phyloP scores from a whole-genome alignment of 768 basidiomycete species.

The Tylopilus sp. region DNA sequence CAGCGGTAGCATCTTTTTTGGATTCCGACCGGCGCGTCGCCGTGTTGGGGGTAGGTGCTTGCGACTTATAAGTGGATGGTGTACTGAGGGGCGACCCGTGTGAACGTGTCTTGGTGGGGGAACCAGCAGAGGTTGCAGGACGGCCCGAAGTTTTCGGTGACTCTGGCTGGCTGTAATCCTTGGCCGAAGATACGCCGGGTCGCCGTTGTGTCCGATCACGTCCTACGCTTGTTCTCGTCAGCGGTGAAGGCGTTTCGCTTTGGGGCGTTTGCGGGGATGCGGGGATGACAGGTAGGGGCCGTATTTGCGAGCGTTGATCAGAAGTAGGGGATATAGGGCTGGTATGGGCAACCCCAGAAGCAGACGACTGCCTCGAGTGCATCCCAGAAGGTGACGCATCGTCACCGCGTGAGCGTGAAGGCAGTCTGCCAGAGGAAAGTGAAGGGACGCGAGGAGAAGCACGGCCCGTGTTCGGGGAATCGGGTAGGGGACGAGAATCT shows the following conservation, averaged over 20 bases:
- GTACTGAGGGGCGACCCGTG: not conserved
- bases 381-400: conserved; percentile 11
- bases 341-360: conserved; percentile 11
- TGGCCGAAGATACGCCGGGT: conserved; percentile 3
- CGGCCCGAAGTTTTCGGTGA: conserved; percentile 25
- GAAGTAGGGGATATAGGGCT: conserved; percentile 6
- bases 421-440: conserved; percentile 12
- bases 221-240: conserved; percentile 18
- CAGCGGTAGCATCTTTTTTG: not conserved
- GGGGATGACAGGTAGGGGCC: conserved; percentile 28
- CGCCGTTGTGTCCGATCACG: conserved; percentile 11
- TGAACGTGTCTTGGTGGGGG: conserved; percentile 11
- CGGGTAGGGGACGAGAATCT: conserved; percentile 20
- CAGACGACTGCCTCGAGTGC: conserved; percentile 23
- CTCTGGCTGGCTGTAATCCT: not conserved
- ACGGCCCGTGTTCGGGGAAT: conserved; percentile 14
- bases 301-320: conserved; percentile 12
- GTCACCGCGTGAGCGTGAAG: not conserved
- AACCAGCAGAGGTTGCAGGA: conserved; percentile 41
- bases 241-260: conserved; percentile 14
- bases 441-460: conserved; percentile 9
- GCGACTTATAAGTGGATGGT: not conserved
- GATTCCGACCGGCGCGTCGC: conserved; percentile 2
- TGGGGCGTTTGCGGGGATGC: conserved; percentile 27
- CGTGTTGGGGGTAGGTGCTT: not conserved